Evolutionary conservation across 1,284 basidiomycete genomes (phyloP).

Genomic region (Puccinia novopanici): DNA sequence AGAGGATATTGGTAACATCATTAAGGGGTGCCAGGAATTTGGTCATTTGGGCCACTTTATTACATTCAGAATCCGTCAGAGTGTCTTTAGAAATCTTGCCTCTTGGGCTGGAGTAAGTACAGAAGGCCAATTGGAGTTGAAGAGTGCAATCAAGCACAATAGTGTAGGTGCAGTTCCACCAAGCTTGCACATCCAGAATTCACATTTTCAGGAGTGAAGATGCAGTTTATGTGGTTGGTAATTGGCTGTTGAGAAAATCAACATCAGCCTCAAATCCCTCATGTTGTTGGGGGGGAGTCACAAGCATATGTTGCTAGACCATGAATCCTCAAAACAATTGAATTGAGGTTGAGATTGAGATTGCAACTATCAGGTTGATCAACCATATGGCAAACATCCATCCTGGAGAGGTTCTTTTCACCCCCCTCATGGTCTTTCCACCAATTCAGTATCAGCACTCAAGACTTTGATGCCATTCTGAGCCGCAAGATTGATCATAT

Average conservation of each 20-base stretch:
- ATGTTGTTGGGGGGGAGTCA: background rate
- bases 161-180: no score
- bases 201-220: background rate
- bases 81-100: background rate
- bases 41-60: background rate
- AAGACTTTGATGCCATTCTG: background rate
- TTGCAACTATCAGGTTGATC: background rate
- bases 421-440: background rate
- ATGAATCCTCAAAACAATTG: background rate
- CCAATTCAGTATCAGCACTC: background rate
- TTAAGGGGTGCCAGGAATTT: conserved; percentile 12
- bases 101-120: background rate
- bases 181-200: no score
- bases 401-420: background rate
- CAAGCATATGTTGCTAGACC: background rate
- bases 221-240: no score
- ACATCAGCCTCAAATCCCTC: background rate
- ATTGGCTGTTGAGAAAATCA: background rate
- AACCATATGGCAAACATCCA: background rate
- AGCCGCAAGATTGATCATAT: conserved; percentile 12
- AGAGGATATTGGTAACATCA: conserved; percentile 16
- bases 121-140: background rate
- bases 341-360: background rate
- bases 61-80: background rate
- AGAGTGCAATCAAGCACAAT: conserved; percentile 17